phyloP scores from a whole-genome alignment of 2,329 filamentous ascomycete genomes.

The Talaromyces sp. region DNA sequence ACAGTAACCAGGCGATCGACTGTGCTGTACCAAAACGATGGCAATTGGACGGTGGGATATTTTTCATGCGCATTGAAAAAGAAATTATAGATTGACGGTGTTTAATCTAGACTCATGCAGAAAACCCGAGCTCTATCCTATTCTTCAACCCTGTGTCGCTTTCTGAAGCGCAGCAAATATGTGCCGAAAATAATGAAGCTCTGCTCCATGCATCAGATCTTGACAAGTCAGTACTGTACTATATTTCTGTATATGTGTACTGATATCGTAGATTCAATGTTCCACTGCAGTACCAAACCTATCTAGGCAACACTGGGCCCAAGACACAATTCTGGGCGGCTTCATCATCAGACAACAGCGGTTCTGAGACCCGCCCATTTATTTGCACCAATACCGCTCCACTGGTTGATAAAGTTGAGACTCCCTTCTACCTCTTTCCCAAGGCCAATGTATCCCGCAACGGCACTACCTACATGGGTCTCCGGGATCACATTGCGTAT shows the following conservation, averaged over 20 bases:
- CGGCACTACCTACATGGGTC: background rate
- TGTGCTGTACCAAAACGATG: conserved; percentile 6
- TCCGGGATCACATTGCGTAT: conserved; percentile 8
- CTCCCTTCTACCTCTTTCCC: conserved; percentile 6
- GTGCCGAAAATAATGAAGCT: background rate
- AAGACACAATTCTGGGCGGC: no score
- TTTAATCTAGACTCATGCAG: background rate
- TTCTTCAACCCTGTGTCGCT: background rate
- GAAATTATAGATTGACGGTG: background rate
- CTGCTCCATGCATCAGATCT: background rate
- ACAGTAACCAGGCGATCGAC: no score
- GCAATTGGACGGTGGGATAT: conserved; percentile 1
- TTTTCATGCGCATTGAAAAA: background rate
- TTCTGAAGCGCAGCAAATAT: background rate
- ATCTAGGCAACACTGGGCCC: background rate
- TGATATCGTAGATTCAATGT: background rate
- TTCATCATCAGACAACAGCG: background rate
- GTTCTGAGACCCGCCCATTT: background rate
- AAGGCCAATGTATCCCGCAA: conserved; percentile 2
- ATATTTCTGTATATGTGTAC: background rate
- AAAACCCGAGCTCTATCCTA: background rate
- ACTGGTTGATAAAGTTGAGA: conserved; percentile 2
- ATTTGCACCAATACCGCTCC: conserved; percentile 7
- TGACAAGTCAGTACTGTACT: background rate
- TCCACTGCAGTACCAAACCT: background rate